Base-by-base conservation (phyloP, 768 basidiomycete species). In the Cystobasidium ongulense region DNA sequence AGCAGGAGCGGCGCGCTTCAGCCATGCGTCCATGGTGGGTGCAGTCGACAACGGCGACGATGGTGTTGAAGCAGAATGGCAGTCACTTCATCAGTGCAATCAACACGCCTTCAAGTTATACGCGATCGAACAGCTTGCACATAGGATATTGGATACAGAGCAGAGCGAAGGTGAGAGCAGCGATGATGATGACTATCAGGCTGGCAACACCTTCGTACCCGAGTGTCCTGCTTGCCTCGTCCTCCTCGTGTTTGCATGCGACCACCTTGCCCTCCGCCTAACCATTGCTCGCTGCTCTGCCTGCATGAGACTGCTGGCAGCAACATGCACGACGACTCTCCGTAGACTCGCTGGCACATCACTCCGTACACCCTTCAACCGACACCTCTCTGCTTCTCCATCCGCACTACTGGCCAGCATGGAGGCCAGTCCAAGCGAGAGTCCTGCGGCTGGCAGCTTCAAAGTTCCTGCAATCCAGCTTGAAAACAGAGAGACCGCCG, bases 21-120 rank as follows among this genome's bases (percentile, higher is more conserved):
- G 46, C 73, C 52, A 74, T n/a, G 53, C 61, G 29, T 74, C 64
- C 65, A 67, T 64, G 52, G 13, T 54, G 52, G n/a, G 21, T n/a
- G 8, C 10, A 54, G 7, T n/a, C n/a, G 52, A 31, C 11, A 27
- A 35, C 23, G 5, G 17, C 8, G 11, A 31, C 27, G 11, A 27
- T 10, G 25, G 27, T 8, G 21, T 8, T n/a, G 18, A 11, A n/a
- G 21, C 46, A 61, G 57, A 23, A 5, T 25, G 31, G 23, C 11
- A 7, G 41, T 15, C 5, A 38, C 63, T 11, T 3, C 63, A 64
- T 7, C 15, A 3, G 29, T 21, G 25, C 57, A 27, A 59, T 59
- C 57, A 59, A 59, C 57, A 35, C 57, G 57, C 11, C 57, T 59
- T 59, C 33, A 27, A 1, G 25, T 4, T 17, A 21, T 7, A 64